phyloP scores from a whole-genome alignment of 371 early-diverging fungal species.

The Catenaria anguillulae region DNA sequence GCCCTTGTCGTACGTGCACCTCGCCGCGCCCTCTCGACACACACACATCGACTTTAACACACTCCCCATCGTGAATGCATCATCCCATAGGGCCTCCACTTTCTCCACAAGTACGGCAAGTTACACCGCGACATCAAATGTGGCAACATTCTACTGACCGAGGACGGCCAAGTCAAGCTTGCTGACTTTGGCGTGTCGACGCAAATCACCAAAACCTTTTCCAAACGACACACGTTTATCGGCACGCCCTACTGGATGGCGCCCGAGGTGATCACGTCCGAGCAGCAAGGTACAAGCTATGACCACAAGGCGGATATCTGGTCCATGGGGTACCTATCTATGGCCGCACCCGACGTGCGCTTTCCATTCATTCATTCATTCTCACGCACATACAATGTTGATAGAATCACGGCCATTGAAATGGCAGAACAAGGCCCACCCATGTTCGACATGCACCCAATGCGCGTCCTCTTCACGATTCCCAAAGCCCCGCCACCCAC shows the following conservation, averaged over 20 bases:
- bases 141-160: conserved; percentile 46
- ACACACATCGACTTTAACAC: not conserved
- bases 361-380: no score
- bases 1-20: conserved; percentile 15
- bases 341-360: not conserved
- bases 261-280: conserved; percentile 40
- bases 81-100: conserved; percentile 31
- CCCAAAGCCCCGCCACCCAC: conserved; percentile 28
- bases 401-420: conserved; percentile 32
- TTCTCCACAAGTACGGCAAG: conserved; percentile 40
- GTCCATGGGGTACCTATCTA: conserved; percentile 23
- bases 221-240: conserved; percentile 46
- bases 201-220: conserved; percentile 15
- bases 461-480: conserved; percentile 36
- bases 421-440: conserved; percentile 38
- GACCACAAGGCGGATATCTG: conserved; percentile 35
- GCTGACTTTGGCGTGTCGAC: conserved; percentile 61
- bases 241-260: conserved; percentile 68
- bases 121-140: conserved; percentile 62
- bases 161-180: conserved; percentile 43
- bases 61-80: not conserved
- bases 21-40: not conserved
- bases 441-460: conserved; percentile 35
- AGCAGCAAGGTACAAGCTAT: conserved; percentile 32
- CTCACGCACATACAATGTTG: no score